These are phyloP conservation scores for Colletotrichum lentis DNA, from an alignment of 2,329 filamentous ascomycete genomes.

Conservation along the genomic window DNA sequence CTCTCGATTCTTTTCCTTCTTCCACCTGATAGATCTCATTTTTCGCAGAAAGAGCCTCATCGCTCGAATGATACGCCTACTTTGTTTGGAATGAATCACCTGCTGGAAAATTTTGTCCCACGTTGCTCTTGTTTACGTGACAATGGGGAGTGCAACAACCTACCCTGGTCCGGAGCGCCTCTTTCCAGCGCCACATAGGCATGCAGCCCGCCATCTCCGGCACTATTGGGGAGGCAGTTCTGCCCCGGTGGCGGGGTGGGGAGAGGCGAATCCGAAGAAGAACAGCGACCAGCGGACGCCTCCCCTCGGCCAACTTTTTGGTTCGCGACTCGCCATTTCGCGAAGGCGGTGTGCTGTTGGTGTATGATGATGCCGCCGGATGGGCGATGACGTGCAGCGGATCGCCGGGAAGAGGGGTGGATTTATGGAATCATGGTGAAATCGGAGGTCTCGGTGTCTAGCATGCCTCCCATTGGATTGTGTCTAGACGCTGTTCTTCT, in stretches of 20 bases:
- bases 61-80: conserved; percentile 23
- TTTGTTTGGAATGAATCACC: background rate
- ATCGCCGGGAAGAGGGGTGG: conserved; percentile 5
- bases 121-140: background rate
- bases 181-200: background rate
- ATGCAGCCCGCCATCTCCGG: background rate
- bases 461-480: background rate
- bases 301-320: background rate
- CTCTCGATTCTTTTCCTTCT: background rate
- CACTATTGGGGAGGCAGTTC: background rate
- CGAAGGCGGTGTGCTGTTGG: conserved; percentile 22
- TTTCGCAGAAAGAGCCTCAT: conserved; percentile 29
- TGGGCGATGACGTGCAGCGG: conserved; percentile 33
- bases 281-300: background rate
- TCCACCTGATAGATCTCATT: conserved; percentile 12
- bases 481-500: too few species aligned
- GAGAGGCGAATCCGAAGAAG: background rate
- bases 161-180: background rate
- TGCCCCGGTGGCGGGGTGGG: too few species aligned
- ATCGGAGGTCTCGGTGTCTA: background rate
- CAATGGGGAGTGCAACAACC: background rate
- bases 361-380: background rate
- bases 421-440: background rate
- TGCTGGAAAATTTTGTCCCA: too few species aligned
- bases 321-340: background rate